phyloP scores from a whole-genome alignment of 2,329 filamentous ascomycete genomes.

The Colletotrichum sublineola region DNA sequence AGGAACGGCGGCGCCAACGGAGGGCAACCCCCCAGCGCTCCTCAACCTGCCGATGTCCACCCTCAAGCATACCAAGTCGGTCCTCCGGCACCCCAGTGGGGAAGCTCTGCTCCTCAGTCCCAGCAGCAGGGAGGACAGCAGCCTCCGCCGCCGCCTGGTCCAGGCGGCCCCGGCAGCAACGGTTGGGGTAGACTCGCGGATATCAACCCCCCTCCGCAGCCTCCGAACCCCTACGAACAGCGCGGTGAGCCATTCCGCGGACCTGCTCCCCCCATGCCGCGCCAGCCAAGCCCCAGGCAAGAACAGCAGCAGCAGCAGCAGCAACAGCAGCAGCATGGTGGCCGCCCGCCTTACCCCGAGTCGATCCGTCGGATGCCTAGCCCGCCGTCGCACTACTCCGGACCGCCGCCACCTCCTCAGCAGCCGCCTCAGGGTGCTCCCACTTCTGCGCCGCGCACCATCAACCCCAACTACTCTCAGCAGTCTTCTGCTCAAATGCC shows the following conservation, averaged over 20 bases:
- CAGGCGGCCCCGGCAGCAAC: constrained; percentile 67
- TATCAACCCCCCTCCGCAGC: constrained; percentile 81
- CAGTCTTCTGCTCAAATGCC: constrained; percentile 57
- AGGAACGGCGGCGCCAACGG: constrained; percentile 83
- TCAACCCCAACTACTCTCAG: constrained; percentile 71
- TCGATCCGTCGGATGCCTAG: constrained; percentile 66
- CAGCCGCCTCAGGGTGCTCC: constrained; percentile 57
- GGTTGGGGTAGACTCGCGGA: constrained; percentile 79
- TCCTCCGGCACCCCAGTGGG: constrained; percentile 91
- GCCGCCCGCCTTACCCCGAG: constrained; percentile 39
- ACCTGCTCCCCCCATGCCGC: constrained; percentile 74
- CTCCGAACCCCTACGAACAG: constrained; percentile 85
- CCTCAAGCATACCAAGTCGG: constrained; percentile 93
- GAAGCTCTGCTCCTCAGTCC: constrained; percentile 75
- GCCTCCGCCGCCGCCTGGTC: constrained; percentile 69
- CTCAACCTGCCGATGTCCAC: constrained; percentile 96
- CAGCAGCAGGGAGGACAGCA: constrained; percentile 54
- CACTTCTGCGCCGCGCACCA: constrained; percentile 64
- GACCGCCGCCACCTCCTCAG: constrained; percentile 65
- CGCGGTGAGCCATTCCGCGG: constrained; percentile 77
- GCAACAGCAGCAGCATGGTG: constrained; percentile 51
- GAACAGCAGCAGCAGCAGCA: constrained; percentile 72
- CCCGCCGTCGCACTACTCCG: constrained; percentile 64
- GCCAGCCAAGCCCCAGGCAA: constrained; percentile 82
- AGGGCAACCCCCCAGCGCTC: constrained; percentile 78